Evolutionary conservation across 176 grass and related monocot genomes (phyloP), one percentile per base, ranked within the genome.

Genomic region (Cocos nucifera): DNA sequence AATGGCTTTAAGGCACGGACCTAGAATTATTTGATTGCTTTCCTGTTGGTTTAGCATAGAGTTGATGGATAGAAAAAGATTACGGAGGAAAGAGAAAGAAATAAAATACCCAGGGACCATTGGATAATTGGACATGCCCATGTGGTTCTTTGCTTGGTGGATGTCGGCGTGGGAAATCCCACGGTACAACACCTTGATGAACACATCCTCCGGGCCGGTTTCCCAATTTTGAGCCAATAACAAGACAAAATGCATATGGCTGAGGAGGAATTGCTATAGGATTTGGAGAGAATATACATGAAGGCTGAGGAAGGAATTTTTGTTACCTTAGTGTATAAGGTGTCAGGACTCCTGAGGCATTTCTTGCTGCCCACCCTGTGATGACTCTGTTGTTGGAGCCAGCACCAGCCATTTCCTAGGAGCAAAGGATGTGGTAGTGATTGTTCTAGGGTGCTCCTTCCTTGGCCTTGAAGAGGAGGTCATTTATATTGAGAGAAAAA

Each of bases 151-250:
- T 58, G 79, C 54, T 74, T 88, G 87, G 75, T 97, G 87, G 64
- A 97, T 66, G 49, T 97, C 93, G 0, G 93, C 92, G 59, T 97
- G 93, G 76, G 87, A 97, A 58, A 97, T 74, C 15, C 93, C 93
- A 53, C 93, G 91, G 17, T 80, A 97, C 15, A 85, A 21, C 54
- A 92, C 87, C 81, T 91, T 97, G 58, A 97, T 21, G 66, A 88
- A 63, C 73, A 98, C 84, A 51, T 92, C 93, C 66, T 92, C 73
- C 15, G 79, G 59, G 5, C 81, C 87, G 5, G 87, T 98, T 52
- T 73, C 81, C 86, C 90, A 89, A 79, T 72, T 72, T 22, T 22
- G 54, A 22, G 35, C 35, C 35, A 44, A 53, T 4, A 39, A 12
- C 26, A 14, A 48, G 7, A 19, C 16, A 14, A 17, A 21, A 54